Evolutionary conservation across 2,329 filamentous ascomycete species (phyloP).

Genomic region (Zymoseptoria ardabiliae): DNA sequence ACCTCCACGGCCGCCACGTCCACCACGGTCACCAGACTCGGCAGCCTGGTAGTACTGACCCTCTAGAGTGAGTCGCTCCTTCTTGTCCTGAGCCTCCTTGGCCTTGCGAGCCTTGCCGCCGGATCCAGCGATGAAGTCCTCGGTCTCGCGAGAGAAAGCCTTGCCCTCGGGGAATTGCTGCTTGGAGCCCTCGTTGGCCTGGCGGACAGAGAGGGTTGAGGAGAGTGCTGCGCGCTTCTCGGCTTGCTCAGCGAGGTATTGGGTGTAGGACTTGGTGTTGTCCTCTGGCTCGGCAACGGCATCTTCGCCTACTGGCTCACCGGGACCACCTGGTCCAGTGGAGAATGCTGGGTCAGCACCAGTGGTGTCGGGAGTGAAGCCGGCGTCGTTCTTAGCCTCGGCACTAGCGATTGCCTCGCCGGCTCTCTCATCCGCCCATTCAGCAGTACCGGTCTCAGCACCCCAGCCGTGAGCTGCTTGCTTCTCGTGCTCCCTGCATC

Average conservation of each 20-base stretch:
- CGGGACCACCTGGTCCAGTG: slow-evolving; percentile 36
- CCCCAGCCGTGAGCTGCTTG: slow-evolving; percentile 88
- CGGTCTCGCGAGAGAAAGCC: slow-evolving; percentile 54
- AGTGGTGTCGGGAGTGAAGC: slow-evolving; percentile 23
- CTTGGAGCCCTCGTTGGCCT: slow-evolving; percentile 87
- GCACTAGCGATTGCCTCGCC: slow-evolving; percentile 78
- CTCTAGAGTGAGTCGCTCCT: slow-evolving; percentile 83
- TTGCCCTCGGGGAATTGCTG: slow-evolving; percentile 93
- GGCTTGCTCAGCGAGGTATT: slow-evolving; percentile 72
- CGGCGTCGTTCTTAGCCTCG: slow-evolving; percentile 23
- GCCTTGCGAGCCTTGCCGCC: slow-evolving; percentile 71
- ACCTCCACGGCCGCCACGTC: slow-evolving; percentile 46
- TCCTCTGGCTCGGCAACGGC: slow-evolving; percentile 48
- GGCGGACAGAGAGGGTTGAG: slow-evolving; percentile 65
- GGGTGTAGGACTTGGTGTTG: slow-evolving; percentile 81
- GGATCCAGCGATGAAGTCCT: slow-evolving; percentile 64
- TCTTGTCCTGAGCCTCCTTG: slow-evolving; percentile 76
- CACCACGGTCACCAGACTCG: slow-evolving; percentile 50
- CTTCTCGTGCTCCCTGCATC: slow-evolving; percentile 67
- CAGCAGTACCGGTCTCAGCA: slow-evolving; percentile 65
- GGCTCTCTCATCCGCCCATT: slow-evolving; percentile 85
- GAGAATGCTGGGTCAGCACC: slow-evolving; percentile 39
- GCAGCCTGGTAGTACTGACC: slow-evolving; percentile 55
- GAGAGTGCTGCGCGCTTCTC: slow-evolving; percentile 70
- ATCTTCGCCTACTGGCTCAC: slow-evolving; percentile 24